Percentiles rank a stretch among this genome's conserved stretches.
Conservation (phyloP, 192 early-diverging fungal species). For the Backusella parvicylindrica region DNA sequence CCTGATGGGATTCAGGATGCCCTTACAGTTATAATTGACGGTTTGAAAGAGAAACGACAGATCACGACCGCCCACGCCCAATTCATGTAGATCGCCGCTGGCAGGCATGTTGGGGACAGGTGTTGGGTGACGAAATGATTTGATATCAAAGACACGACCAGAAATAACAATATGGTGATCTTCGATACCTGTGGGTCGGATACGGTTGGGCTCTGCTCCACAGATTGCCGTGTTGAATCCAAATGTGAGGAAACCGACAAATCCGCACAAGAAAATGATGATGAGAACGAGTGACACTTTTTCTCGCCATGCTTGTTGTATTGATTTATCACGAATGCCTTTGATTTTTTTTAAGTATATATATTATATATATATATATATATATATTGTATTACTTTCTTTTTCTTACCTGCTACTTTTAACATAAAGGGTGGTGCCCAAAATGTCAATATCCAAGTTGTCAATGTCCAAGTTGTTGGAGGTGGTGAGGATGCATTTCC, state of each 20-base stretch:
- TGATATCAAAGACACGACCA: constrained; percentile 62
- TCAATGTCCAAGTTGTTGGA: constrained; percentile 9
- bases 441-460: constrained; percentile 23
- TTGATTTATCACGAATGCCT: constrained; percentile 35
- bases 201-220: constrained; percentile 41
- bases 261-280: constrained; percentile 68
- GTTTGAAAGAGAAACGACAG: constrained; percentile 77
- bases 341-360: background rate
- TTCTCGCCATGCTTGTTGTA: constrained; percentile 86
- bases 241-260: constrained; percentile 83
- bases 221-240: constrained; percentile 73
- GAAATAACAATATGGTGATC: constrained; percentile 55
- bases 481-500: too few relatives aligned
- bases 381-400: too few relatives aligned
- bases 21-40: constrained; percentile 65
- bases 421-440: constrained; percentile 24
- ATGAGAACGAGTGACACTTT: constrained; percentile 85
- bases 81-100: constrained; percentile 51
- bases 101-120: constrained; percentile 31
- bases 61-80: constrained; percentile 65
- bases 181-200: constrained; percentile 46
- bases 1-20: constrained; percentile 39
- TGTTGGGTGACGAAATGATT: constrained; percentile 50
- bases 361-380: too few relatives aligned
- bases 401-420: constrained; percentile 13